Percentiles rank a stretch among this genome's conserved stretches.
Conservation (phyloP, 2,329 filamentous ascomycete genomes). For the Ophidiomyces ophidiicola region DNA sequence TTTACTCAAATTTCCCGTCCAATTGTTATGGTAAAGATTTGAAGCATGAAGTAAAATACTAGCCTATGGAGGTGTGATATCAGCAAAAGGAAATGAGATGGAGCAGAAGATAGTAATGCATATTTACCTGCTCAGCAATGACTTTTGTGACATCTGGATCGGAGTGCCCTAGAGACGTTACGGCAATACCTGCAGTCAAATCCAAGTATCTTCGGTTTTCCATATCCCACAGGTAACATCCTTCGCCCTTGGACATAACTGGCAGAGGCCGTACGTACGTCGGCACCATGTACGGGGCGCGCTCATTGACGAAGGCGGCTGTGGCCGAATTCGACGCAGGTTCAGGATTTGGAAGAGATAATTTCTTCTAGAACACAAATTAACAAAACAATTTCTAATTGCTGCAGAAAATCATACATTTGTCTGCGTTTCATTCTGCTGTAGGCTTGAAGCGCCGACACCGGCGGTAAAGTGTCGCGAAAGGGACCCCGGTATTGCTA, state of each 20-base stretch:
- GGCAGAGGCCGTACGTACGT: constrained; percentile 86
- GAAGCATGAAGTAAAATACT: constrained; percentile 78
- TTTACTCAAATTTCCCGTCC: constrained; percentile 82
- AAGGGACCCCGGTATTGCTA: constrained; percentile 9
- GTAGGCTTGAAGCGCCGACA: constrained; percentile 19
- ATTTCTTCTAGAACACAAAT: constrained; percentile 32
- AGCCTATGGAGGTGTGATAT: constrained; percentile 36
- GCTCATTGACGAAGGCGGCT: constrained; percentile 58
- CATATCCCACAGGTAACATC: constrained; percentile 79
- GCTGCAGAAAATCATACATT: constrained; percentile 16
- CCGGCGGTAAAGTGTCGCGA: constrained; percentile 19
- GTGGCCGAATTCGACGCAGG: constrained; percentile 62
- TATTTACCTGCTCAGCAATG: constrained; percentile 58
- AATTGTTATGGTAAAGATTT: constrained; percentile 94
- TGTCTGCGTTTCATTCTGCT: constrained; percentile 22
- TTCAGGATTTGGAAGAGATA: constrained; percentile 54
- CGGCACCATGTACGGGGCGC: constrained; percentile 82
- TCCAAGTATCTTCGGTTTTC: constrained; percentile 85
- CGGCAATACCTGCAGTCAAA: constrained; percentile 90
- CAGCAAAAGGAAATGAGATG: background rate
- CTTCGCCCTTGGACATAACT: constrained; percentile 78
- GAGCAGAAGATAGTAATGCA: background rate
- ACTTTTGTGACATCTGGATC: constrained; percentile 66
- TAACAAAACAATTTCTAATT: constrained; percentile 1
- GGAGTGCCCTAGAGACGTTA: constrained; percentile 84